A percentile compares a stretch with the other conserved stretches of the same genome.
Conservation (phyloP, 208 protist genomes). For the Trypanosoma caninum region DNA sequence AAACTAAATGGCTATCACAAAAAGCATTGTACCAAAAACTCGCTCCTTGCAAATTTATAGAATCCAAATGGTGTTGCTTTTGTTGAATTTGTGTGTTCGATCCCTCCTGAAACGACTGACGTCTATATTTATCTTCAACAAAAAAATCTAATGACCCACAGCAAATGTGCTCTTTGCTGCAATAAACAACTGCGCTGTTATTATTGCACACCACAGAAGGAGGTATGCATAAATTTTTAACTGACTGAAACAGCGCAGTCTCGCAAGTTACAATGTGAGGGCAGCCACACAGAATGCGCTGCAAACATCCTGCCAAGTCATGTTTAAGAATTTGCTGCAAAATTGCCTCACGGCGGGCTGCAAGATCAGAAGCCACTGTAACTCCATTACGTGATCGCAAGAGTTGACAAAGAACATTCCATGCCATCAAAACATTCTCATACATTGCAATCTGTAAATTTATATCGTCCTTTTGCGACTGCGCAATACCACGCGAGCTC, state of each 20-base stretch:
- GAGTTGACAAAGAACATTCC: constrained; percentile 8
- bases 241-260: constrained; percentile 1
- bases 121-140: too few species aligned
- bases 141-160: too few species aligned
- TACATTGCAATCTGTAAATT: constrained; percentile 51
- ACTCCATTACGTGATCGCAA: not conserved
- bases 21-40: not conserved
- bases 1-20: not conserved
- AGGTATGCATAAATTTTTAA: constrained; percentile 16
- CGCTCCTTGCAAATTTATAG: not conserved
- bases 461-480: not conserved
- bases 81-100: too few species aligned
- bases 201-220: not conserved
- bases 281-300: constrained; percentile 8
- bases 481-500: constrained; percentile 13
- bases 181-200: too few species aligned
- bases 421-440: constrained; percentile 60
- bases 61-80: not conserved
- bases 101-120: too few species aligned
- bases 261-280: constrained; percentile 13
- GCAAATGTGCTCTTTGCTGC: too few species aligned
- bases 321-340: constrained; percentile 31
- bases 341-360: constrained; percentile 11
- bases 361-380: not conserved
- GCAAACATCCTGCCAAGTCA: constrained; percentile 21